These are phyloP conservation scores for Phyllosticta ampelicida DNA, from an alignment of 2,329 filamentous ascomycete species.

Conservation along the genomic window DNA sequence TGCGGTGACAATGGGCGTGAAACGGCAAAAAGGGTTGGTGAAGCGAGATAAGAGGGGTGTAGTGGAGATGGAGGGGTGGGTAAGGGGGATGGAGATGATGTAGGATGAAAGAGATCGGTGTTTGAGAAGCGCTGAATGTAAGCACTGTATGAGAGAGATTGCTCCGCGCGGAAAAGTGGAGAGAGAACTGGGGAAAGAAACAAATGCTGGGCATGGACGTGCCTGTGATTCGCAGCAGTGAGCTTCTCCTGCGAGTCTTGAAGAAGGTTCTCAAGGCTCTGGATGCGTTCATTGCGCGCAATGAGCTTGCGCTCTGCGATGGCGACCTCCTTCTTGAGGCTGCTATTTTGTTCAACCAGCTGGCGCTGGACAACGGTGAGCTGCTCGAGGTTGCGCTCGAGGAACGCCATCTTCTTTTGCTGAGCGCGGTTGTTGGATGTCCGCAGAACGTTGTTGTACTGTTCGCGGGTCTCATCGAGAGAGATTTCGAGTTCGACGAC, in stretches of 20 bases:
- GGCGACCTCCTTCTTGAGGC: slow-evolving; percentile 96
- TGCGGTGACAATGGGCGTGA: slow-evolving; percentile 3
- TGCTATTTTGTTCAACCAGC: slow-evolving; percentile 94
- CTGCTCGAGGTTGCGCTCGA: slow-evolving; percentile 96
- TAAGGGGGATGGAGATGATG: slow-evolving; percentile 6
- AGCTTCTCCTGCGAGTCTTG: slow-evolving; percentile 98
- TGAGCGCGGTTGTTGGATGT: slow-evolving; percentile 97
- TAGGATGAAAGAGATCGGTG: neutral
- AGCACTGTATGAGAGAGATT: slow-evolving; percentile 9
- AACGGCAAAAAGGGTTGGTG: slow-evolving; percentile 7
- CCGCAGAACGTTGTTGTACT: slow-evolving; percentile 96
- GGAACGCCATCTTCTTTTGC: slow-evolving; percentile 99
- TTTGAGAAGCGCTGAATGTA: slow-evolving; percentile 6
- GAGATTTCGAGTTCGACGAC: slow-evolving; percentile 96
- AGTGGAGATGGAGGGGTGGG: neutral
- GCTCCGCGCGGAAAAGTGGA: slow-evolving; percentile 8
- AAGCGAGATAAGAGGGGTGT: neutral
- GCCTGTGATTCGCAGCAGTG: slow-evolving; percentile 95
- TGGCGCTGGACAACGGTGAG: slow-evolving; percentile 95
- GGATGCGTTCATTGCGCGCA: slow-evolving; percentile 91
- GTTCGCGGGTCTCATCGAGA: slow-evolving; percentile 91
- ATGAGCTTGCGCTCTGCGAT: slow-evolving; percentile 97
- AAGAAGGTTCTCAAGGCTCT: slow-evolving; percentile 80
- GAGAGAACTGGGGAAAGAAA: slow-evolving; percentile 3
- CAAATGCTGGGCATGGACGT: slow-evolving; percentile 28